Evolutionary conservation across 345 rosid species (phyloP), one percentile per base, ranked within the genome.

Genomic region (Boechera retrofracta): DNA sequence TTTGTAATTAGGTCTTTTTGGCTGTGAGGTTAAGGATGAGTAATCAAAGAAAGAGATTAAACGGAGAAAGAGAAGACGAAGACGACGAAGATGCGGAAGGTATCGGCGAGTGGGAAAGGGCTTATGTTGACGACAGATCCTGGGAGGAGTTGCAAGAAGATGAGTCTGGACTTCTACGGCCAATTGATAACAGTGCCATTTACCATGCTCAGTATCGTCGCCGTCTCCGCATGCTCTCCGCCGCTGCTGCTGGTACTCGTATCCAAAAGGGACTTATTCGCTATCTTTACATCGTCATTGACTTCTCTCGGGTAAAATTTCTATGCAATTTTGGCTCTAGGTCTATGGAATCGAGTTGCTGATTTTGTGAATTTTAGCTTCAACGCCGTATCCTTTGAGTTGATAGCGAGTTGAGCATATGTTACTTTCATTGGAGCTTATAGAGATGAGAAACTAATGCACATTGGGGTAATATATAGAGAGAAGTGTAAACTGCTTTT

Each of bases 211-310:
- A 85, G 86, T 87, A 84, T 32, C 88, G 89, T 16, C 83, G 88
- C 16, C 96, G 91, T 13, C 91, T 91, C 44, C 93, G 89, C 16
- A 67, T 88, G n/a, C 90, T 87, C 73, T 83, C 95, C 24, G 68
- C 91, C 5, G 57, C 86, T 41, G 80, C 86, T 0, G 47, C 90
- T n/a, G 61, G 91, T 62, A 77, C 88, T 79, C 86, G 91, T 15
- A 89, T 95, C 35, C 99, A 92, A 51, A 95, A 92, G 82, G 99
- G 98, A 38, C 97, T 95, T 75, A 94, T 92, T 72, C 91, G 98
- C 39, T 92, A 89, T 76, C 87, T 95, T 32, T 95, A 86, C 81
- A 69, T 95, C 36, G 91, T 92, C 77, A 78, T 92, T 42, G 98
- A 92, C 82, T 90, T 92, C 84, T 91, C 97, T 54, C 77, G 85